These are phyloP conservation scores for Rubus idaeus DNA, from an alignment of 306 rosid species.

Conservation along the genomic window DNA sequence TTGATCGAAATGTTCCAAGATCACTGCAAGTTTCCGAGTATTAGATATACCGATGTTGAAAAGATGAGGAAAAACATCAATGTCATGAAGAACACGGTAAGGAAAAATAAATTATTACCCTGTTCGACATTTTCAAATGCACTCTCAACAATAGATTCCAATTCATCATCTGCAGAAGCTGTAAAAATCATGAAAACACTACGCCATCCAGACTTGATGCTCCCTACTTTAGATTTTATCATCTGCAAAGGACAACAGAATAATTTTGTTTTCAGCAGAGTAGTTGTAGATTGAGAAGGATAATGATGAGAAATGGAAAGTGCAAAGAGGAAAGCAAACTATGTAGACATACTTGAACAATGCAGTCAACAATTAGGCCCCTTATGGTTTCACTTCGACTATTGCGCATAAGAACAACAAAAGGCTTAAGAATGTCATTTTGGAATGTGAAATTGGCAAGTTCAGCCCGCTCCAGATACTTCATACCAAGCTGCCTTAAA, in stretches of 20 bases:
- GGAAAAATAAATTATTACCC: constrained; percentile 49
- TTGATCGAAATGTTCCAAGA: constrained; percentile 99
- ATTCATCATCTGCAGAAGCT: constrained; percentile 98
- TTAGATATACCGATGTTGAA: constrained; percentile 40
- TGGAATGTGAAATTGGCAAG: constrained; percentile 96
- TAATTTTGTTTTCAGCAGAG: constrained; percentile 14
- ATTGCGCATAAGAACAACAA: constrained; percentile 98
- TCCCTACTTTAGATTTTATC: constrained; percentile 98
- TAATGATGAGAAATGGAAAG: not conserved
- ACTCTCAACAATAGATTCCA: constrained; percentile 94
- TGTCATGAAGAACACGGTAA: constrained; percentile 14
- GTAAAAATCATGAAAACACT: constrained; percentile 98
- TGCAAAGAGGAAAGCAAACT: constrained; percentile 10
- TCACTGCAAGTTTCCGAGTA: constrained; percentile 68
- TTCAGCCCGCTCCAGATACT: constrained; percentile 97
- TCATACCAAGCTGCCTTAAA: constrained; percentile 93
- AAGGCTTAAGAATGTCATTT: constrained; percentile 98
- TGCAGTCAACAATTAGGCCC: constrained; percentile 95
- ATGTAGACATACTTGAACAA: constrained; percentile 74
- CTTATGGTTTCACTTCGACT: constrained; percentile 90
- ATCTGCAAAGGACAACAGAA: constrained; percentile 56
- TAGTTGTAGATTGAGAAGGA: not conserved
- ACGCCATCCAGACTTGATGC: constrained; percentile 97
- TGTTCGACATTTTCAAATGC: constrained; percentile 99
- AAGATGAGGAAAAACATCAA: constrained; percentile 18